phyloP scores from a whole-genome alignment of 495 filamentous ascomycete species.

The Talaromyces ruber region DNA sequence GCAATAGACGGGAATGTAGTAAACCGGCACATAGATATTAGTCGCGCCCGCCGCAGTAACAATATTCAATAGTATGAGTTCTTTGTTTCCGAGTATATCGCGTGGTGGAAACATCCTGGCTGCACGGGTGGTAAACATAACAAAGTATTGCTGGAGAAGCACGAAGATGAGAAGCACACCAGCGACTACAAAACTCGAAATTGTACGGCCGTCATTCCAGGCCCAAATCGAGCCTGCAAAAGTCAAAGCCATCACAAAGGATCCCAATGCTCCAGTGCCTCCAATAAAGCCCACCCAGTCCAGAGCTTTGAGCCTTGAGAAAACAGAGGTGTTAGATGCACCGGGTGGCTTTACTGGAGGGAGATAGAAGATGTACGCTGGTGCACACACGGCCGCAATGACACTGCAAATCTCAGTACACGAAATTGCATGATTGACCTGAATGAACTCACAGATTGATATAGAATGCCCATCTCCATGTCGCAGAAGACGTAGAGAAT shows the following conservation, averaged over 20 bases:
- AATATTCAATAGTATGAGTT: neutral
- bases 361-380: slow-evolving; percentile 46
- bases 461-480: slow-evolving; percentile 36
- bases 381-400: slow-evolving; percentile 40
- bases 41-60: neutral
- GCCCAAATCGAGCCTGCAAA: slow-evolving; percentile 23
- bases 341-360: slow-evolving; percentile 38
- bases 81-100: neutral
- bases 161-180: slow-evolving; percentile 15
- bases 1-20: slow-evolving; percentile 45
- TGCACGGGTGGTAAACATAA: slow-evolving; percentile 33
- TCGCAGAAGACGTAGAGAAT: slow-evolving; percentile 19
- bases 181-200: slow-evolving; percentile 15
- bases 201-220: slow-evolving; percentile 18
- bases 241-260: slow-evolving; percentile 16
- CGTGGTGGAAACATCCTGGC: slow-evolving; percentile 39
- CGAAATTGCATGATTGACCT: neutral
- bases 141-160: slow-evolving; percentile 38
- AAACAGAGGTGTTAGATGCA: slow-evolving; percentile 30
- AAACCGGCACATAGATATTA: slow-evolving; percentile 22
- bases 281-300: slow-evolving; percentile 17
- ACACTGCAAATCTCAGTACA: neutral
- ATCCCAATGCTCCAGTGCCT: slow-evolving; percentile 9
- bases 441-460: slow-evolving; percentile 38
- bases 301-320: slow-evolving; percentile 53